Base-by-base conservation (phyloP, 2,329 filamentous ascomycete genomes). In the Drechslera avenae region DNA sequence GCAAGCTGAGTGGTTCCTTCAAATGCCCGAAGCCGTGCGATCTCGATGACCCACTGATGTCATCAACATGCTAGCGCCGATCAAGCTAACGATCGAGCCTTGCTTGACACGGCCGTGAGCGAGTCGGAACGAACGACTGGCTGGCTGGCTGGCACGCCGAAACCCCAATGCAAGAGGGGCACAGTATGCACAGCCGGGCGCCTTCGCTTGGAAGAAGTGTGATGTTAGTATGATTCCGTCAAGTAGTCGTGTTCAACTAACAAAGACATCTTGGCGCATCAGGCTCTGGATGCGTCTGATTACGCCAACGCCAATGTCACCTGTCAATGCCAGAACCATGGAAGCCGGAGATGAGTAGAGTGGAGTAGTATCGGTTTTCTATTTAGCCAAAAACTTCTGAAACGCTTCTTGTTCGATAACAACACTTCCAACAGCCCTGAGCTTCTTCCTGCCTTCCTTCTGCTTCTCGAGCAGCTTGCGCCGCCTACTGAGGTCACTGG, bases 341-440 rank as follows among this genome's bases (percentile, higher is more conserved):
- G 30, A 5, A 46, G 8, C 3, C 26, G 26, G 26, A 28, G 26
- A 28, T 28, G 26, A 39, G 39, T 30, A n/a, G 44, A 48, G 32
- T 30, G 40, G 46, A 18, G 14, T 35, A 35, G 23, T 37, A 45
- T 52, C 44, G 23, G 31, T 52, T 44, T n/a, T 13, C 55, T 63
- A 71, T 74, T 94, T 96, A 0, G 91, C 83, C 72, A 99, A 75
- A 72, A 99, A 99, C 61, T 86, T 90, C 74, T 99, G 94, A 71
- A 97, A 99, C 3, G 92, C 91, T 62, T 91, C 89, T 65, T 97
- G 91, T 55, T 97, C 92, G 72, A 99, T 97, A n/a, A 91, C 83
- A 1, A 99, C 92, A 69, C 96, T 96, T 0, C 94, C 78, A 4
- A 92, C 87, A 1, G 88, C 83, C 52, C 90, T 85, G 52, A 99